Evolutionary conservation across 2,329 filamentous ascomycete species (phyloP).

Genomic region (Ceratocystis eucalypticola): DNA sequence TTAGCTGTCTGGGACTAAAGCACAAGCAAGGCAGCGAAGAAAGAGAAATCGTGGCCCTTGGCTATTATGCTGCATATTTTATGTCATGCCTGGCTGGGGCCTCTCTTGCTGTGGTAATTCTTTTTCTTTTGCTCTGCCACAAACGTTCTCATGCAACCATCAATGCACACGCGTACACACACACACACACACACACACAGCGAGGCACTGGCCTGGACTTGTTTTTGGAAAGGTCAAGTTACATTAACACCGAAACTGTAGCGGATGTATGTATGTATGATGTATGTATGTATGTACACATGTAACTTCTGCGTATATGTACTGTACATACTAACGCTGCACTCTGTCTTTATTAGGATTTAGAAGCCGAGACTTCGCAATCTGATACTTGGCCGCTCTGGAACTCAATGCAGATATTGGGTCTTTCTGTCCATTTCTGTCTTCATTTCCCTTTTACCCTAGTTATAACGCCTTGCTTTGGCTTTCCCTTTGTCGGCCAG

Average conservation of each 20-base stretch:
- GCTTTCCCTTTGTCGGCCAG: too few relatives aligned
- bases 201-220: background rate
- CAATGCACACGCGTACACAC: background rate
- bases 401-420: background rate
- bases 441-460: background rate
- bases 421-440: background rate
- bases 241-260: too few relatives aligned
- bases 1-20: conserved; percentile 2
- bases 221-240: too few relatives aligned
- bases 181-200: background rate
- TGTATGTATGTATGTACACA: too few relatives aligned
- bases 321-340: background rate
- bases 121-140: background rate
- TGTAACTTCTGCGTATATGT: too few relatives aligned
- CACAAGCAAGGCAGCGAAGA: background rate
- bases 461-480: too few relatives aligned
- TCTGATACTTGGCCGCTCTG: background rate
- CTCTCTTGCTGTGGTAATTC: background rate
- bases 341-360: background rate
- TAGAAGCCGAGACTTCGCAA: background rate
- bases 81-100: background rate
- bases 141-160: too few relatives aligned
- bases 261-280: too few relatives aligned
- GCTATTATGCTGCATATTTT: background rate
- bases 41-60: background rate